Evolutionary conservation across 441 rosid species (phyloP).

Genomic region (Pelargonium citronellum): DNA sequence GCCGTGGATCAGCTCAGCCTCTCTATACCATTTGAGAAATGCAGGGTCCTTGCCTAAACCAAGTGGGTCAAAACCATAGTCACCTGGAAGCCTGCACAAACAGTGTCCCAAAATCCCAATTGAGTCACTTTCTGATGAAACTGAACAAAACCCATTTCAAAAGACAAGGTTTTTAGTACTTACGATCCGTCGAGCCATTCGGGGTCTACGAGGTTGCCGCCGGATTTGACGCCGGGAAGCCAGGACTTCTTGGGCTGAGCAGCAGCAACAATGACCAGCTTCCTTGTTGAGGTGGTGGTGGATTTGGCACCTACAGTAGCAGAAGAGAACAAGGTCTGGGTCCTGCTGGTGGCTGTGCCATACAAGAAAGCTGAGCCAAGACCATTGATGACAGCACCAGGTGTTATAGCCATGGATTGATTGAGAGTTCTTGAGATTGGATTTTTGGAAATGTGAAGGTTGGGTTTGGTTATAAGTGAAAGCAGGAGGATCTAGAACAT

Average conservation of each 20-base stretch:
- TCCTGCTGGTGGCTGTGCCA: conserved; percentile 35
- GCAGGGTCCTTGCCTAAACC: conserved; percentile 93
- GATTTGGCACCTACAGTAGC: conserved; percentile 26
- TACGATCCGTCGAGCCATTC: conserved; percentile 99
- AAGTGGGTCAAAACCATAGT: conserved; percentile 85
- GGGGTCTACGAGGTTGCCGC: conserved; percentile 81
- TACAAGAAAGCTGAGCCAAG: conserved; percentile 70
- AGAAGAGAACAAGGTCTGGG: conserved; percentile 30
- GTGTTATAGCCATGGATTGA: conserved; percentile 46
- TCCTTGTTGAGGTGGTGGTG: conserved; percentile 21
- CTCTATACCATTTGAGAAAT: conserved; percentile 88
- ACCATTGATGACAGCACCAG: conserved; percentile 66
- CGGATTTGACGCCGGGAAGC: conserved; percentile 79
- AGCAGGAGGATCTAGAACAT: too few species aligned
- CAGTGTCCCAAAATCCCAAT: neutral
- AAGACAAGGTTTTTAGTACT: conserved; percentile 23
- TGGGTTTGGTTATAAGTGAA: too few species aligned
- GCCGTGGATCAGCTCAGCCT: conserved; percentile 93
- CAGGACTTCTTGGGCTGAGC: conserved; percentile 71
- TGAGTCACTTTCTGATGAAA: too few species aligned
- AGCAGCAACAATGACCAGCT: conserved; percentile 24
- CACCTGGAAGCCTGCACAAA: conserved; percentile 77
- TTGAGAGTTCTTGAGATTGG: too few species aligned
- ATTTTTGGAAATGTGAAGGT: too few species aligned
- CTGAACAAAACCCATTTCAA: too few species aligned